A percentile compares a stretch with the other conserved stretches of the same genome.
Conservation (phyloP, 2,329 filamentous ascomycete species). For the Paracoccidioides brasiliensis region DNA sequence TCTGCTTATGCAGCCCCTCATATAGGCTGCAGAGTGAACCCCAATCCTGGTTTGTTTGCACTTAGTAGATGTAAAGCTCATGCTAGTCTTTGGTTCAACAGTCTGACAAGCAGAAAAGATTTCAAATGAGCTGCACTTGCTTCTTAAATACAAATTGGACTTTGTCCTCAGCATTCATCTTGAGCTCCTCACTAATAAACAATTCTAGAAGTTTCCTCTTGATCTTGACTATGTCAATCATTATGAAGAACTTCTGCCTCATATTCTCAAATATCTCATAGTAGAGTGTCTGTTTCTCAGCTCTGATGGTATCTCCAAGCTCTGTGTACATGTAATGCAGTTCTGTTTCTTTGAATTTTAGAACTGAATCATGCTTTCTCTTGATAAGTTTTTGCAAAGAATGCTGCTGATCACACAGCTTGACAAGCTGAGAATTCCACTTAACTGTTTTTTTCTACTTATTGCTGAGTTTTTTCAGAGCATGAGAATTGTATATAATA, state of each 20-base stretch:
- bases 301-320: neutral
- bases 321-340: slow-evolving; percentile 1
- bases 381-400: neutral
- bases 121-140: slow-evolving; percentile 2
- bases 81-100: neutral
- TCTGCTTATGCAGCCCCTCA: neutral
- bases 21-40: slow-evolving; percentile 2
- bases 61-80: neutral
- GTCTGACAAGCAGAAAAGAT: slow-evolving; percentile 2
- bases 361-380: slow-evolving; percentile 1
- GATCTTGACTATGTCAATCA: no score
- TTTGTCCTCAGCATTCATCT: no score
- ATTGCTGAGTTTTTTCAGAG: neutral
- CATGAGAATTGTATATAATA: neutral
- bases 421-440: neutral
- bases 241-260: no score
- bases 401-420: neutral
- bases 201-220: no score
- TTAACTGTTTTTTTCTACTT: neutral
- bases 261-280: no score
- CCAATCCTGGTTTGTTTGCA: slow-evolving; percentile 4
- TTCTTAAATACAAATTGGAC: no score
- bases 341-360: neutral
- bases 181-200: no score
- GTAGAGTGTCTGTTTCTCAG: neutral